Conservation (phyloP, 805 yeast genomes). For the Maudiozyma pseudohumilis region DNA sequence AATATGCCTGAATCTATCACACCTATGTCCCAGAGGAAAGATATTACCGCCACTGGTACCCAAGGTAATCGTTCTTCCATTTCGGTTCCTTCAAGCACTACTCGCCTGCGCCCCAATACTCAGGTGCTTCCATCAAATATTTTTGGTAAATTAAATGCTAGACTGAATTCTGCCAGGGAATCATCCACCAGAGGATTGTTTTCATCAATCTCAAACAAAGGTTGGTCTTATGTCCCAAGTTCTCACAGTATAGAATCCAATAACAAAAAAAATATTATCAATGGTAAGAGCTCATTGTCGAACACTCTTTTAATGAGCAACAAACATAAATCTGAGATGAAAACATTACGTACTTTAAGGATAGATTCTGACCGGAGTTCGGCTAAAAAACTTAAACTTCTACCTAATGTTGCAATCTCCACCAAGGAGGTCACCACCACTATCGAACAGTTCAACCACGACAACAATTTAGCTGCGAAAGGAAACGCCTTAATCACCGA, state of each 20-base stretch:
- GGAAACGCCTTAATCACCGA: not conserved
- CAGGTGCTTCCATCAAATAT: slow-evolving; percentile 21
- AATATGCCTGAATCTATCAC: slow-evolving; percentile 34
- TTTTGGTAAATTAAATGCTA: slow-evolving; percentile 30
- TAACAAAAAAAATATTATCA: not conserved
- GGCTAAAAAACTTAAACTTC: slow-evolving; percentile 33
- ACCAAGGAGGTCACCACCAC: slow-evolving; percentile 12
- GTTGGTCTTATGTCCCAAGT: slow-evolving; percentile 5
- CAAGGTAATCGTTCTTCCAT: slow-evolving; percentile 7
- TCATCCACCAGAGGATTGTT: slow-evolving; percentile 31
- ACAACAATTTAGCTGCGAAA: not conserved
- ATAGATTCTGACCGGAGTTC: slow-evolving; percentile 36
- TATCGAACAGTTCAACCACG: slow-evolving; percentile 3
- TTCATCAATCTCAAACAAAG: slow-evolving; percentile 23
- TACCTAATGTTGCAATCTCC: slow-evolving; percentile 19
- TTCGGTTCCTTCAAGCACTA: slow-evolving; percentile 16
- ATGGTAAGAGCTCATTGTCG: not conserved
- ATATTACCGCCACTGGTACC: not conserved
- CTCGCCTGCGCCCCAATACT: slow-evolving; percentile 6
- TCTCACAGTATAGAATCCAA: not conserved
- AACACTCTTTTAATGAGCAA: not conserved
- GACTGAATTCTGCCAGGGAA: slow-evolving; percentile 21
- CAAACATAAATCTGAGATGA: slow-evolving; percentile 13
- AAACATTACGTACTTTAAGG: slow-evolving; percentile 30
- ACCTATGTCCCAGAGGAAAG: slow-evolving; percentile 17